Evolutionary conservation across 2,329 filamentous ascomycete species (phyloP), one percentile per base, ranked within the genome.

Genomic region (Diaporthe citri): DNA sequence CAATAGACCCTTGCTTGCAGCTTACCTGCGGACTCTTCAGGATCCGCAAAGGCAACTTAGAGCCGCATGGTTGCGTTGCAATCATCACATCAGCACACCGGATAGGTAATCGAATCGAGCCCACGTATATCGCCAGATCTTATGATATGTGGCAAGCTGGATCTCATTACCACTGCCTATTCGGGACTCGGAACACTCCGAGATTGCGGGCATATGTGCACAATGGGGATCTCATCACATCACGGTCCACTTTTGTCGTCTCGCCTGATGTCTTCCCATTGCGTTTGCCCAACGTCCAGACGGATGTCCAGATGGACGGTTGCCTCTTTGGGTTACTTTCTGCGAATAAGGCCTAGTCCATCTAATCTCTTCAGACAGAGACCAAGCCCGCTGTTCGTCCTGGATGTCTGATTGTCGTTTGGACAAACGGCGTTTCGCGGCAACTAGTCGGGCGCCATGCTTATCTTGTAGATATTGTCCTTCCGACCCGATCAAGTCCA

Each of bases 391-490:
- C 64, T 55, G 64, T 69, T 69, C 64, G 48, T 69, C 64, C 64
- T 69, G 48, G 46, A 69, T 69, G 64, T 69, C 34, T 69, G 64
- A 51, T 39, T 55, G 46, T 51, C 64, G 64, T 69, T 39, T 69
- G 64, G 64, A 69, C 64, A 69, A 69, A 55, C 64, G n/a, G n/a
- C 22, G 64, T 69, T 69, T 41, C n/a, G 28, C 48, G 64, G 48
- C 64, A 55, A 15, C 34, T 39, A 69, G 22, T 12, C 13, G 41
- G 43, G 8, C 48, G 46, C 34, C 6, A 2, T 69, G n/a, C 64
- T 10, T 48, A 36, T n/a, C 20, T 22, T 6, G 25, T 28, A 28
- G 48, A 41, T 41, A 15, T 41, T n/a, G 13, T 41, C 4, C 31
- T 25, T 2, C 8, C n/a, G 17, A 12, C 64, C 10, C 48, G 31